Evolutionary conservation across 768 basidiomycete species (phyloP).

Genomic region (Lactarius quietus): DNA sequence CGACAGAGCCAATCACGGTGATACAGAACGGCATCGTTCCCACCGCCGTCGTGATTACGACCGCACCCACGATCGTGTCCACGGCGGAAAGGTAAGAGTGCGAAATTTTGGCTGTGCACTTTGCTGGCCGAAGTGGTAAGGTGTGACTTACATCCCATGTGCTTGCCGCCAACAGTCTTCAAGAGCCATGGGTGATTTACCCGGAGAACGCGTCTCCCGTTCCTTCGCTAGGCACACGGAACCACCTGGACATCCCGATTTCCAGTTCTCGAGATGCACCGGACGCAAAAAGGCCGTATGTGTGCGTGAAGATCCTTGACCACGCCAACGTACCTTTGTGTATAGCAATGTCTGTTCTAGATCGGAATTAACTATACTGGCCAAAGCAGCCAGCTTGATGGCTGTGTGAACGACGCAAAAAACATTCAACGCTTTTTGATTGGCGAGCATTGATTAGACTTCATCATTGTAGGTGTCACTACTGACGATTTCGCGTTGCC

Average conservation of each 20-base stretch:
- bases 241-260: slow-evolving; percentile 23
- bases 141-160: neutral
- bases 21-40: slow-evolving; percentile 17
- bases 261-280: slow-evolving; percentile 44
- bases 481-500: neutral
- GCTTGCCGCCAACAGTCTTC: neutral
- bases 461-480: too few species aligned
- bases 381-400: slow-evolving; percentile 35
- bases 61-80: slow-evolving; percentile 1
- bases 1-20: neutral
- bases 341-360: slow-evolving; percentile 23
- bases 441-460: slow-evolving; percentile 16
- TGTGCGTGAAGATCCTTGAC: slow-evolving; percentile 14
- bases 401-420: slow-evolving; percentile 50
- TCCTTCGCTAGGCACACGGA: neutral
- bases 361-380: slow-evolving; percentile 49
- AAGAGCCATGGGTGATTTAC: neutral
- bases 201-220: neutral
- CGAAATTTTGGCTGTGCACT: neutral
- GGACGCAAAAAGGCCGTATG: slow-evolving; percentile 46
- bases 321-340: neutral
- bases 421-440: slow-evolving; percentile 43
- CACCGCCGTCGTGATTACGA: slow-evolving; percentile 14
- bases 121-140: neutral
- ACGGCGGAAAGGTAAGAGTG: slow-evolving; percentile 12